These are phyloP conservation scores for Zygoascus tannicola DNA, from an alignment of 805 yeast genomes.

Conservation along the genomic window DNA sequence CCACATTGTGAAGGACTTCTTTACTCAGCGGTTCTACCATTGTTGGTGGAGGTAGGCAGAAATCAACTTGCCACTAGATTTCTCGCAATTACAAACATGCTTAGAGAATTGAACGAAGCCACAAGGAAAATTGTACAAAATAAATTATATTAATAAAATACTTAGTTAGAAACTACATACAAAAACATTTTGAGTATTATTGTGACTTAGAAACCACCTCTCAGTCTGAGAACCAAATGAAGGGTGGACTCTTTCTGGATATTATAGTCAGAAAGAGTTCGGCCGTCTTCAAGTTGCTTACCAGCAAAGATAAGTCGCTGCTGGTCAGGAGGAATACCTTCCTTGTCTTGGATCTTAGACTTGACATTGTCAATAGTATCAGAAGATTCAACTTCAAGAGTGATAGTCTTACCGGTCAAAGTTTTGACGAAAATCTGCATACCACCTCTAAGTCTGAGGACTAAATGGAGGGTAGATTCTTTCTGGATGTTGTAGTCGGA, in stretches of 20 bases:
- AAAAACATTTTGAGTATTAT: background rate
- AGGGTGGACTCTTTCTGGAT: slow-evolving; percentile 99
- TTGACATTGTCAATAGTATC: slow-evolving; percentile 98
- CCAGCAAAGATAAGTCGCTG: slow-evolving; percentile 99
- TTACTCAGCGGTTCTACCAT: too few species aligned
- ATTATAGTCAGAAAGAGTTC: slow-evolving; percentile 98
- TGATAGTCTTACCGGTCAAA: slow-evolving; percentile 96
- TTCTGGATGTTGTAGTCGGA: slow-evolving; percentile 93
- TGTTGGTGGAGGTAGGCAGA: too few species aligned
- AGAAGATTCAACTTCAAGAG: slow-evolving; percentile 97
- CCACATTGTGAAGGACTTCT: slow-evolving; percentile 1
- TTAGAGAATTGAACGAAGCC: too few species aligned
- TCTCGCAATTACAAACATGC: too few species aligned
- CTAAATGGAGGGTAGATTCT: slow-evolving; percentile 81
- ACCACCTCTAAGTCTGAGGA: slow-evolving; percentile 82
- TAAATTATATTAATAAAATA: too few species aligned
- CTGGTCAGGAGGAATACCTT: slow-evolving; percentile 99
- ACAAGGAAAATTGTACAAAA: too few species aligned
- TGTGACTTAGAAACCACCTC: slow-evolving; percentile 49
- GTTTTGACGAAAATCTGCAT: slow-evolving; percentile 93
- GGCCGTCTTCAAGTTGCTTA: slow-evolving; percentile 99
- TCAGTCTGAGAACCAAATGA: slow-evolving; percentile 91
- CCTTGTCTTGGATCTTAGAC: slow-evolving; percentile 98
- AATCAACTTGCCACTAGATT: too few species aligned
- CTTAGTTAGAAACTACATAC: background rate